phyloP scores from a whole-genome alignment of 805 yeast species.

The Barnettozyma populi region DNA sequence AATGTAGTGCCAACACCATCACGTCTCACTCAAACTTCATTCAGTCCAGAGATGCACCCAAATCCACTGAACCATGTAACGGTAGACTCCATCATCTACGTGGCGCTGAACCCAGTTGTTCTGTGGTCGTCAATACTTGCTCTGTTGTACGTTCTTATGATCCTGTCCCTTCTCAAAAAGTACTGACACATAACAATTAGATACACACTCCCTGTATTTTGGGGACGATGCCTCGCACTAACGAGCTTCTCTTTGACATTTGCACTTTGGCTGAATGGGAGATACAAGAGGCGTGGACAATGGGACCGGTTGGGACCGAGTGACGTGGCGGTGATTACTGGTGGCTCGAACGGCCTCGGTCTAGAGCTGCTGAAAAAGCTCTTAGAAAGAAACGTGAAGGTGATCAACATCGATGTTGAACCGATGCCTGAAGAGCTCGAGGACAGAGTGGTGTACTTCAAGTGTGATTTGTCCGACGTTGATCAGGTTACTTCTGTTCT shows the following conservation, averaged over 20 bases:
- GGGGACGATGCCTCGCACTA: slow-evolving; percentile 3
- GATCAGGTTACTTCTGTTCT: slow-evolving; percentile 37
- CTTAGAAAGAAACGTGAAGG: slow-evolving; percentile 12
- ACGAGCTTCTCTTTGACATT: neutral
- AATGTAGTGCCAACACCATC: too few relatives aligned
- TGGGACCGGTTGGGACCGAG: slow-evolving; percentile 14
- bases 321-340: slow-evolving; percentile 29
- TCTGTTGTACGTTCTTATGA: slow-evolving; percentile 6
- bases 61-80: neutral
- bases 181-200: slow-evolving; percentile 6
- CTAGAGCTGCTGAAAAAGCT: slow-evolving; percentile 22
- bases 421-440: slow-evolving; percentile 11
- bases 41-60: neutral
- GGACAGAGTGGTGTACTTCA: slow-evolving; percentile 36
- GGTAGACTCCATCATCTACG: slow-evolving; percentile 2
- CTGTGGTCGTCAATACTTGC: slow-evolving; percentile 1
- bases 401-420: slow-evolving; percentile 26
- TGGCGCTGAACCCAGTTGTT: neutral
- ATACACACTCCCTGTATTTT: slow-evolving; percentile 3
- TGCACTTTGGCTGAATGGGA: neutral
- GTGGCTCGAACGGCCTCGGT: slow-evolving; percentile 37
- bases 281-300: slow-evolving; percentile 18
- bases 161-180: neutral
- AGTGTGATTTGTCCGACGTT: slow-evolving; percentile 63
- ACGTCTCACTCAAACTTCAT: too few relatives aligned